These are phyloP conservation scores for Picea sitchensis DNA, from an alignment of 75 land plant species.

Conservation along the genomic window DNA sequence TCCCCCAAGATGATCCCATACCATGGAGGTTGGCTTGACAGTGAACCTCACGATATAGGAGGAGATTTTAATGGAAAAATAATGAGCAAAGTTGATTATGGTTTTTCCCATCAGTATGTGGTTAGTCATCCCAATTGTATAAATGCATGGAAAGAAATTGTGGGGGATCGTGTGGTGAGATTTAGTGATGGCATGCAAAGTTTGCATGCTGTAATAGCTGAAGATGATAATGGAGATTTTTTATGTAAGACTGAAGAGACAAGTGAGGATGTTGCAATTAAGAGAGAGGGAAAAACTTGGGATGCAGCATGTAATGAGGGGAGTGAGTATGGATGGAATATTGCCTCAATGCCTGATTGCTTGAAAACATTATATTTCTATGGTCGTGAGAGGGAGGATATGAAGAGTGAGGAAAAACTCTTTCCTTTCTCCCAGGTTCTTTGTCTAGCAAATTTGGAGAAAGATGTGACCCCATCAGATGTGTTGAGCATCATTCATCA, in stretches of 20 bases:
- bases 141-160: no score
- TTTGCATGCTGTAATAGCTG: neutral
- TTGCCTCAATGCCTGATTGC: neutral
- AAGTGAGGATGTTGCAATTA: neutral
- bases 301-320: neutral
- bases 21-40: neutral
- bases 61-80: neutral
- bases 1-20: neutral
- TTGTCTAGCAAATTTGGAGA: neutral
- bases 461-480: constrained; percentile 8
- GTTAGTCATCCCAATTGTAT: no score
- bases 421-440: neutral
- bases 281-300: neutral
- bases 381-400: neutral
- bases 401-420: neutral
- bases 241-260: neutral
- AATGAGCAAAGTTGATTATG: neutral
- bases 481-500: neutral
- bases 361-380: neutral
- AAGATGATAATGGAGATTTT: neutral
- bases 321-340: neutral
- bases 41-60: neutral
- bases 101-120: neutral
- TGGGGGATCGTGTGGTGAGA: no score
- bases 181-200: neutral